Conservation (phyloP, 352 stramenopile species). For the Phytophthora hibernalis region DNA sequence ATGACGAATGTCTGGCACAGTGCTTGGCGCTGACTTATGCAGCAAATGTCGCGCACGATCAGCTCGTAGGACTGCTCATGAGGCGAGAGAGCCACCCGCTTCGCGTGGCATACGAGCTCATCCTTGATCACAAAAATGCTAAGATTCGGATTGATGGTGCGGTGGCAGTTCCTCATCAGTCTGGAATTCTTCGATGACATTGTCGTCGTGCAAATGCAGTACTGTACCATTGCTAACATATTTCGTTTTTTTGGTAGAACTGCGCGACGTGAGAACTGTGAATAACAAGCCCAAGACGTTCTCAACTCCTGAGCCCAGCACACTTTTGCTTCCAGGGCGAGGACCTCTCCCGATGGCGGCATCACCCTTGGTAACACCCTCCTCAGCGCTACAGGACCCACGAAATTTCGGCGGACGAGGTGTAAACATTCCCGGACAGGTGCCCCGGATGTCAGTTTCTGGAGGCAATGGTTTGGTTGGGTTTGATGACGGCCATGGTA, state of each 20-base stretch:
- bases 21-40: constrained; percentile 67
- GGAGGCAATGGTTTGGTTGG: constrained; percentile 34
- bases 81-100: constrained; percentile 77
- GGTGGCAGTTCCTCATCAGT: constrained; percentile 12
- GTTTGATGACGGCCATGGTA: constrained; percentile 48
- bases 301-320: constrained; percentile 66
- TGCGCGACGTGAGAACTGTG: constrained; percentile 72
- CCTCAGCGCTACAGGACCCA: constrained; percentile 45
- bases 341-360: constrained; percentile 84
- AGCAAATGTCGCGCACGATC: constrained; percentile 56
- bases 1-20: constrained; percentile 74
- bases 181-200: background rate
- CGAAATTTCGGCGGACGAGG: constrained; percentile 74
- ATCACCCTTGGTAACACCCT: constrained; percentile 77
- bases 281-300: constrained; percentile 87
- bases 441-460: constrained; percentile 31
- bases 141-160: constrained; percentile 92
- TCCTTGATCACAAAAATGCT: constrained; percentile 98
- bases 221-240: background rate
- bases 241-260: constrained; percentile 45
- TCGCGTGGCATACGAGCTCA: constrained; percentile 97
- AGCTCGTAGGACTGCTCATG: constrained; percentile 64
- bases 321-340: constrained; percentile 72
- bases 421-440: constrained; percentile 39
- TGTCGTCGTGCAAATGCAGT: background rate